Conservation (phyloP, 306 rosid species). For the Rosa chinensis region DNA sequence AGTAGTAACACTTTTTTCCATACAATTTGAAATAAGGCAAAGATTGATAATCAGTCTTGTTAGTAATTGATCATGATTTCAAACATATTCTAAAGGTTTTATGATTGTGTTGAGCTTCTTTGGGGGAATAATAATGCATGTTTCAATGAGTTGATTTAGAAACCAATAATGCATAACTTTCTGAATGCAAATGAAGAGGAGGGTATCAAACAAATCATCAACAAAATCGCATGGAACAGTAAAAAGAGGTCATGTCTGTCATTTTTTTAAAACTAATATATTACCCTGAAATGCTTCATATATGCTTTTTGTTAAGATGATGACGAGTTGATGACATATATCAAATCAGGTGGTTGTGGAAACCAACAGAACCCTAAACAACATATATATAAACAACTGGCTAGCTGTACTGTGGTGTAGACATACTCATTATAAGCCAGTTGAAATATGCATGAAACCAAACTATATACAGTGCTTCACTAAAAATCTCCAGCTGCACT, state of each 20-base stretch:
- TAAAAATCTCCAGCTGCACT: background rate
- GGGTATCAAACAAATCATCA: slow-evolving; percentile 26
- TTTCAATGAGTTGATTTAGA: background rate
- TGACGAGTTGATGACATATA: background rate
- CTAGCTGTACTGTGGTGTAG: background rate
- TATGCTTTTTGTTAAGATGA: slow-evolving; percentile 11
- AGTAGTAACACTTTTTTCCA: background rate
- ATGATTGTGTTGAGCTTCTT: background rate
- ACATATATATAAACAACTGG: background rate
- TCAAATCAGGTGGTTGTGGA: background rate
- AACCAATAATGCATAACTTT: background rate
- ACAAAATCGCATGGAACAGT: slow-evolving; percentile 46
- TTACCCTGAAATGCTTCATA: background rate
- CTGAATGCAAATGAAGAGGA: background rate
- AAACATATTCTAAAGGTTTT: background rate
- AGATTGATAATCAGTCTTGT: background rate
- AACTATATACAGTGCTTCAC: background rate
- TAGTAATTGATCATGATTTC: background rate
- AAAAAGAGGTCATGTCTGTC: slow-evolving; percentile 16
- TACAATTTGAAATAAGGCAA: background rate
- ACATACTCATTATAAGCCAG: background rate
- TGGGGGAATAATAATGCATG: background rate
- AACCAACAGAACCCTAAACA: background rate
- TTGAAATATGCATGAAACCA: slow-evolving; percentile 4
- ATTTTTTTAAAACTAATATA: slow-evolving; percentile 13